Conservation (phyloP, 371 early-diverging fungal species). For the Nematocida ironsii region DNA sequence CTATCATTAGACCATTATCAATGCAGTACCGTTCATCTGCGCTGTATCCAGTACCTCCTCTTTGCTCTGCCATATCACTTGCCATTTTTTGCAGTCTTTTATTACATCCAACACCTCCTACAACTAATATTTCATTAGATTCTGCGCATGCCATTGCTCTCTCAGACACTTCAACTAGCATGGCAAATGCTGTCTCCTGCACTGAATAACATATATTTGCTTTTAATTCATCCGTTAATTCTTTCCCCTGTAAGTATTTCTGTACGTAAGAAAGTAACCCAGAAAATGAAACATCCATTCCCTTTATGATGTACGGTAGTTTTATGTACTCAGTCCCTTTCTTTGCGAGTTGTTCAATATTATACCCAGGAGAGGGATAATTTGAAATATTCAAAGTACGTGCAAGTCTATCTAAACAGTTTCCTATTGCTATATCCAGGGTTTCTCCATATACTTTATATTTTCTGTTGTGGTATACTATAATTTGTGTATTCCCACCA, state of each 20-base stretch:
- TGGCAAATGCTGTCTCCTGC: slow-evolving; percentile 95
- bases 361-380: slow-evolving; percentile 93
- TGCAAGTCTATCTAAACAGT: slow-evolving; percentile 94
- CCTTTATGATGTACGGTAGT: slow-evolving; percentile 94
- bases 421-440: slow-evolving; percentile 96
- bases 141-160: slow-evolving; percentile 97
- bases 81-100: slow-evolving; percentile 92
- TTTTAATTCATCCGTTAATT: slow-evolving; percentile 70
- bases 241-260: slow-evolving; percentile 67
- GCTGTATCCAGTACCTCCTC: slow-evolving; percentile 82
- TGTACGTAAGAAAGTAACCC: slow-evolving; percentile 88
- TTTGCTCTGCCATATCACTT: slow-evolving; percentile 83
- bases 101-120: slow-evolving; percentile 96
- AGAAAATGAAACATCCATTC: slow-evolving; percentile 99
- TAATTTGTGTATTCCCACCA: slow-evolving; percentile 99
- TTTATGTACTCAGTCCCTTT: slow-evolving; percentile 80
- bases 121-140: slow-evolving; percentile 84
- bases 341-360: slow-evolving; percentile 90
- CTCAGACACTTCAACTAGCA: slow-evolving; percentile 97
- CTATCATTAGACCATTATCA: slow-evolving; percentile 99
- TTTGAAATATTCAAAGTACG: slow-evolving; percentile 85
- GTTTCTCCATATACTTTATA: slow-evolving; percentile 98
- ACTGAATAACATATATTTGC: slow-evolving; percentile 91
- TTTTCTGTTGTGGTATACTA: slow-evolving; percentile 80
- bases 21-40: slow-evolving; percentile 96